These are phyloP conservation scores for Hymenoscyphus fraxineus DNA, from an alignment of 2,329 filamentous ascomycete genomes.

Conservation along the genomic window DNA sequence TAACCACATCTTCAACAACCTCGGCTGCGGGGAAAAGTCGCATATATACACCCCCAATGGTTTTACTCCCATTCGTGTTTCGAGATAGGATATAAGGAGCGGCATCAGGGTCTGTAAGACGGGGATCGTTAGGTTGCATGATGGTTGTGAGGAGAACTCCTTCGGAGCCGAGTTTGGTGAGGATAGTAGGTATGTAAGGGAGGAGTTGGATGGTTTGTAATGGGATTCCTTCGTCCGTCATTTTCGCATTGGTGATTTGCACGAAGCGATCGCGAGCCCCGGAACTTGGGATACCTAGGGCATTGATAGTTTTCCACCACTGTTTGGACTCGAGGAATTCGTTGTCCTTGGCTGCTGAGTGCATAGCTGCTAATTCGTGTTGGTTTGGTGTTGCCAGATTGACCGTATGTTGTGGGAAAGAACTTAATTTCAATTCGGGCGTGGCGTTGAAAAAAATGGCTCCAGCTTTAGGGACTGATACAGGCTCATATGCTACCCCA, in stretches of 20 bases:
- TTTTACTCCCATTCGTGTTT: slow-evolving; percentile 47
- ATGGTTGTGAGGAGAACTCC: slow-evolving; percentile 66
- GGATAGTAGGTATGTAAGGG: slow-evolving; percentile 79
- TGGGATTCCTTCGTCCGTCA: slow-evolving; percentile 79
- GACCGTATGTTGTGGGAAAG: slow-evolving; percentile 60
- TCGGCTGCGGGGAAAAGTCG: slow-evolving; percentile 59
- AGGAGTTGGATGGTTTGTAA: slow-evolving; percentile 80
- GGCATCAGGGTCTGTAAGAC: slow-evolving; percentile 58
- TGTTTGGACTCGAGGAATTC: slow-evolving; percentile 64
- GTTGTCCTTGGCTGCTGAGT: slow-evolving; percentile 61
- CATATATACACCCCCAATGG: slow-evolving; percentile 80
- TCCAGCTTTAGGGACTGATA: slow-evolving; percentile 75
- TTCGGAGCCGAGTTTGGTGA: slow-evolving; percentile 73
- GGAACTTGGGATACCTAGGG: slow-evolving; percentile 67
- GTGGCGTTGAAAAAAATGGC: slow-evolving; percentile 49
- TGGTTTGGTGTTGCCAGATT: slow-evolving; percentile 79
- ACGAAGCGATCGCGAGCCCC: slow-evolving; percentile 70
- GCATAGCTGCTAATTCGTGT: slow-evolving; percentile 77
- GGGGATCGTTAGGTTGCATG: slow-evolving; percentile 62
- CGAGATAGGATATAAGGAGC: slow-evolving; percentile 70
- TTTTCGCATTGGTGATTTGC: slow-evolving; percentile 57
- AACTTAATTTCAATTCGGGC: slow-evolving; percentile 26
- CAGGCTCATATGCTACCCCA: slow-evolving; percentile 72
- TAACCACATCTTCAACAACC: slow-evolving; percentile 68
- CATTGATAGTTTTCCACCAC: slow-evolving; percentile 81